phyloP scores from a whole-genome alignment of 2,329 filamentous ascomycete species.

The Xylaria sp. region DNA sequence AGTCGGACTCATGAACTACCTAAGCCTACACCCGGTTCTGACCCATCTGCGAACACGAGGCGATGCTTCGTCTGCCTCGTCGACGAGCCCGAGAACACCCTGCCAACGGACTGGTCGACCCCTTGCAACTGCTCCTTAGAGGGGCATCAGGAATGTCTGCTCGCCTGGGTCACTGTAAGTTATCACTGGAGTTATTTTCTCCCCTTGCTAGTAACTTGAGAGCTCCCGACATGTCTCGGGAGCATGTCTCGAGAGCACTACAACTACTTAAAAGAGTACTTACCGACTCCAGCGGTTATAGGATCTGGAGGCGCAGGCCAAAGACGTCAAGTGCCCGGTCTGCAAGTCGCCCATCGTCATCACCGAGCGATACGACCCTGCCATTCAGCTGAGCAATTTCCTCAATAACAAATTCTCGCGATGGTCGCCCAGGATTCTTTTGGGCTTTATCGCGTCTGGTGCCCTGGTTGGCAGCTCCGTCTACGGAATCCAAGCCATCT shows the following conservation, averaged over 20 bases:
- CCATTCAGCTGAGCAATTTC: conserved; percentile 74
- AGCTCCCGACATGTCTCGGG: too few species aligned
- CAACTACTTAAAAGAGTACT: too few species aligned
- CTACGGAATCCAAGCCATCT: conserved; percentile 64
- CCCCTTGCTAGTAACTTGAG: too few species aligned
- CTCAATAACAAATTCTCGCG: conserved; percentile 67
- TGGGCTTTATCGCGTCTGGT: conserved; percentile 66
- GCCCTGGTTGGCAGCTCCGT: conserved; percentile 63
- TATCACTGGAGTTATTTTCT: too few species aligned
- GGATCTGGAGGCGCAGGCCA: conserved; percentile 77
- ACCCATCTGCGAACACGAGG: conserved; percentile 47
- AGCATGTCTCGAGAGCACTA: too few species aligned
- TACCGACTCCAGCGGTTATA: too few species aligned
- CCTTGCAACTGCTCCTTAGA: conserved; percentile 92
- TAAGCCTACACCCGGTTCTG: conserved; percentile 22
- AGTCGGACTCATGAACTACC: background rate
- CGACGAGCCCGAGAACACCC: conserved; percentile 62
- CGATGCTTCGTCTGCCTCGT: conserved; percentile 73
- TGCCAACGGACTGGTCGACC: conserved; percentile 76
- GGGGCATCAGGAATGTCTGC: conserved; percentile 82
- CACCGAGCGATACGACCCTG: conserved; percentile 76
- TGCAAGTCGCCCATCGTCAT: conserved; percentile 87
- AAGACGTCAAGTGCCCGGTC: conserved; percentile 83
- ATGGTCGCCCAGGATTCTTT: conserved; percentile 71
- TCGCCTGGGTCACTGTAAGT: conserved; percentile 82